A percentile compares a stretch with the other conserved stretches of the same genome.
Evolutionary conservation across 176 grass and related monocot genomes (phyloP).

Genomic region (Cymbopogon citratus): DNA sequence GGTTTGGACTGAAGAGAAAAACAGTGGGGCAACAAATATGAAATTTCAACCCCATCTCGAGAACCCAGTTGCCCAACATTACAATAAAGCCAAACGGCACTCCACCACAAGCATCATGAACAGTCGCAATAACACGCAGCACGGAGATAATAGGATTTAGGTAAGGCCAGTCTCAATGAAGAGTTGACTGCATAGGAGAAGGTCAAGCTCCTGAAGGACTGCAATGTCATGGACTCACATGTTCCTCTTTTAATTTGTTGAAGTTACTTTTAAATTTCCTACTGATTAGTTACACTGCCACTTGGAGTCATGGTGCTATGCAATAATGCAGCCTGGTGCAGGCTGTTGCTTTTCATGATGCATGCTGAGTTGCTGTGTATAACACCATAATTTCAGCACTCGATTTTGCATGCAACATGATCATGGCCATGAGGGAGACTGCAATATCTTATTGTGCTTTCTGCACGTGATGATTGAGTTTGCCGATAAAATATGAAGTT

Average conservation of each 20-base stretch:
- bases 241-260: conserved; percentile 18
- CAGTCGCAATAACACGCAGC: too few relatives aligned
- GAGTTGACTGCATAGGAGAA: conserved; percentile 65
- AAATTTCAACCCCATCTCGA: too few relatives aligned
- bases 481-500: background rate
- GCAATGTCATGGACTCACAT: conserved; percentile 62
- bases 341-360: background rate
- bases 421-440: background rate
- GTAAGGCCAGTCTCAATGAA: conserved; percentile 19
- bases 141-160: too few relatives aligned
- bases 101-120: too few relatives aligned
- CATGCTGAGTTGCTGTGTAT: background rate
- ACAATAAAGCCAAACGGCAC: too few relatives aligned
- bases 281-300: background rate
- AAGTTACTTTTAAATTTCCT: conserved; percentile 5
- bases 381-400: background rate
- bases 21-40: too few relatives aligned
- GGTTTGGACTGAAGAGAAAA: too few relatives aligned
- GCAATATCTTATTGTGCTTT: background rate
- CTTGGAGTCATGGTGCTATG: background rate
- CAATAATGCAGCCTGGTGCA: background rate
- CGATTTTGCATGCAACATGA: background rate
- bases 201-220: conserved; percentile 49
- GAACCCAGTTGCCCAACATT: too few relatives aligned
- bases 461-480: background rate